Evolutionary conservation across 805 yeast species (phyloP), one percentile per base, ranked within the genome.

Genomic region (Teunomyces panamensis): DNA sequence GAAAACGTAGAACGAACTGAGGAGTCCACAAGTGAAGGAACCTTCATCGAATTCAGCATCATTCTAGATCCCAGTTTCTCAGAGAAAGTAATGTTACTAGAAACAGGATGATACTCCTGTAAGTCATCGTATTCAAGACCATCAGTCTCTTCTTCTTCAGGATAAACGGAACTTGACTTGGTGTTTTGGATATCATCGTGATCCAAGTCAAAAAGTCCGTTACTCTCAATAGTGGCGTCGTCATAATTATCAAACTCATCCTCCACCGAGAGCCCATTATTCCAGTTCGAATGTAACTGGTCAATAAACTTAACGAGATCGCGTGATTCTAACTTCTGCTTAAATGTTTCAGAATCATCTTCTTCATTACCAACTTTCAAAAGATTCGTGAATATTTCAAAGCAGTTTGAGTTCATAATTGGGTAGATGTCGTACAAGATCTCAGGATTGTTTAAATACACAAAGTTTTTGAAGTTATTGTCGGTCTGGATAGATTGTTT

Each of bases 391-490:
- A 79, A 73, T 10, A 74, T 66, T 26, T 57, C 54, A 55, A 70
- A 78, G 26, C 79, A 71, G 48, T 64, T 65, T 28, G 63, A 48
- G 58, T 73, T 73, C 70, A 77, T 68, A 50, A 63, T 67, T 11
- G 80, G 74, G 55, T 77, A 79, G 45, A 77, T 75, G 54, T 77
- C 82, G 56, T 69, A 76, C 34, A 79, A 63, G 44, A 75, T 69
- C 44, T 67, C 68, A 14, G 67, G 64, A 35, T 73, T 65, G 52
- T 63, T 63, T 44, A 50, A 60, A 44, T 69, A 60, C 26, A 67
- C 67, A 56, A 76, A 79, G 44, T 67, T 68, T 51, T 63, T 63
- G 53, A 70, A 79, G 57, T 79, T 77, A 17, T 61, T 57, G 59
- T 79, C 83, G 32, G 60, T 53, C 35, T 64, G 45, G 26, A 52